phyloP scores from a whole-genome alignment of 331 rosid genomes.

The Malus hybrid region DNA sequence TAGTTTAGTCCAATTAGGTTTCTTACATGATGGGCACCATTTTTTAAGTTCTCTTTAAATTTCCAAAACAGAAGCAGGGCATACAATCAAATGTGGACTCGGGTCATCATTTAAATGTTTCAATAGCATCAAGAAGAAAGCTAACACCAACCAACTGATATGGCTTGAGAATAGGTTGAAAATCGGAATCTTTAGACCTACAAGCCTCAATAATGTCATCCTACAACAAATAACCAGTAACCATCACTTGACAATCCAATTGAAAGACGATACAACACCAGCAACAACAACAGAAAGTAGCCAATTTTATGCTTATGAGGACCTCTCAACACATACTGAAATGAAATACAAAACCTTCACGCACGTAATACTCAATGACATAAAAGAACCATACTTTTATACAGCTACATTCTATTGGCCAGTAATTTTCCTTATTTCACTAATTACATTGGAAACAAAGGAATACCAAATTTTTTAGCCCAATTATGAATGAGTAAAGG shows the following conservation, averaged over 20 bases:
- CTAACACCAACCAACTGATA: conserved; percentile 95
- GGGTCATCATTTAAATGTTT: conserved; percentile 74
- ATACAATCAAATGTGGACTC: conserved; percentile 94
- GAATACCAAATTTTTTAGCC: no score
- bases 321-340: neutral
- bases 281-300: neutral
- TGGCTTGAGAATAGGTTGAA: conserved; percentile 82
- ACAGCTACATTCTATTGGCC: neutral
- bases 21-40: no score
- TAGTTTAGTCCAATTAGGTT: no score
- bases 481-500: no score
- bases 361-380: neutral
- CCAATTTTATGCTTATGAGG: neutral
- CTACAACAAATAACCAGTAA: conserved; percentile 23
- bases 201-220: conserved; percentile 82
- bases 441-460: neutral
- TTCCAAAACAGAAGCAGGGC: conserved; percentile 98
- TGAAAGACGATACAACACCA: neutral
- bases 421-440: neutral
- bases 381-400: neutral
- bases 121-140: conserved; percentile 44
- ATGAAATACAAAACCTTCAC: neutral
- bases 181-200: conserved; percentile 66
- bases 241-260: neutral
- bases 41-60: conserved; percentile 72